A percentile compares a stretch with the other conserved stretches of the same genome.
These are phyloP conservation scores for Paraphaeosphaeria sporulosa DNA, from an alignment of 2,329 filamentous ascomycete species.

Conservation along the genomic window DNA sequence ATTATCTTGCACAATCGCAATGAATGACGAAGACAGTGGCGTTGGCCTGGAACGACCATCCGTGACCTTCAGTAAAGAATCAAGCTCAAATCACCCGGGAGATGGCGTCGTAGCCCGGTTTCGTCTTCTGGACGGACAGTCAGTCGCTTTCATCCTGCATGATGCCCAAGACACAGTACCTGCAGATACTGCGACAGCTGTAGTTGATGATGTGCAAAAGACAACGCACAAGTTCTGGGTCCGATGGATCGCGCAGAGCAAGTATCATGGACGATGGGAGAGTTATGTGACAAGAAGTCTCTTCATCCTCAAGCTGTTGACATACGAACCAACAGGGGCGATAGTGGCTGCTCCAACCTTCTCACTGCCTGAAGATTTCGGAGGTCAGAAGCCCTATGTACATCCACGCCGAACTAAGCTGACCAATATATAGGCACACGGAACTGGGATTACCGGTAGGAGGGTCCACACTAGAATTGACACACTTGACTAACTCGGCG, in stretches of 20 bases:
- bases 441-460: conserved; percentile 70
- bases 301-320: conserved; percentile 78
- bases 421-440: conserved; percentile 53
- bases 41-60: conserved; percentile 56
- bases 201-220: conserved; percentile 70
- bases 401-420: conserved; percentile 3
- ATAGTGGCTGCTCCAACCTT: conserved; percentile 81
- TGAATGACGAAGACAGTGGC: conserved; percentile 66
- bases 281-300: conserved; percentile 75
- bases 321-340: conserved; percentile 79
- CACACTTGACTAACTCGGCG: neutral
- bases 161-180: conserved; percentile 65
- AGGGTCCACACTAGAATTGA: neutral
- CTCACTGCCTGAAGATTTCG: conserved; percentile 72
- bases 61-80: conserved; percentile 64
- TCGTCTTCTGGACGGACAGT: conserved; percentile 69
- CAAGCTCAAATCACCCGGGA: conserved; percentile 62
- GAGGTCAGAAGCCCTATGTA: conserved; percentile 21
- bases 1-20: conserved; percentile 72
- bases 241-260: conserved; percentile 74
- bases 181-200: conserved; percentile 63
- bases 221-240: conserved; percentile 77
- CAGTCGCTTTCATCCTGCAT: conserved; percentile 73
- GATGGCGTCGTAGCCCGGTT: conserved; percentile 70
- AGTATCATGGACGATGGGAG: conserved; percentile 75